phyloP scores from a whole-genome alignment of 208 protist species.

The Leishmania martiniquensis region DNA sequence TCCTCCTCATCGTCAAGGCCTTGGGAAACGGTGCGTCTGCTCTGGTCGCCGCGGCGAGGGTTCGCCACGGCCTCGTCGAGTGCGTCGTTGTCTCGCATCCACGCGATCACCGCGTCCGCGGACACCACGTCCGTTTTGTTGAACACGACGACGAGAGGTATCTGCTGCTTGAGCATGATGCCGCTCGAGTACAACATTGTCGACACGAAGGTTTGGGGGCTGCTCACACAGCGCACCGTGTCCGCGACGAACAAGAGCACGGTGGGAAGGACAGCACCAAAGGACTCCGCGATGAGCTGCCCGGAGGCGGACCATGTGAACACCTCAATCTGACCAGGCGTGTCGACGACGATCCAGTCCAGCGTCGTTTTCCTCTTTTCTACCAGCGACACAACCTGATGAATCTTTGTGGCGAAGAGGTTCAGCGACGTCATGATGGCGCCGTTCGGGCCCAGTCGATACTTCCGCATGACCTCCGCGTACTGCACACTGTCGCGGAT shows the following conservation, averaged over 20 bases:
- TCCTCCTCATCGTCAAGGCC: neutral
- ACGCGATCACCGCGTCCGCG: conserved; percentile 82
- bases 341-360: conserved; percentile 98
- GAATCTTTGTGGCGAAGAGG: conserved; percentile 98
- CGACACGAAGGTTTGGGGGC: conserved; percentile 98
- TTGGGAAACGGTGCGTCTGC: neutral
- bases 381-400: conserved; percentile 96
- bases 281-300: conserved; percentile 96
- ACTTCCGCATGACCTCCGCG: conserved; percentile 98
- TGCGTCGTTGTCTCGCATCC: conserved; percentile 96
- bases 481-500: conserved; percentile 99
- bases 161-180: conserved; percentile 98
- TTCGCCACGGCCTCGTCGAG: conserved; percentile 81
- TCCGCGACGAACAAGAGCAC: conserved; percentile 98
- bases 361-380: conserved; percentile 72
- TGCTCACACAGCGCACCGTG: conserved; percentile 91
- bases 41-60: neutral
- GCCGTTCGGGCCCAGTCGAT: conserved; percentile 98
- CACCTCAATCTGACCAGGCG: conserved; percentile 99
- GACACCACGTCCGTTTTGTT: conserved; percentile 97
- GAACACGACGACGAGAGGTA: conserved; percentile 98
- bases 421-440: conserved; percentile 99
- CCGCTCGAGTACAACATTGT: conserved; percentile 99
- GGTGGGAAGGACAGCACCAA: conserved; percentile 96
- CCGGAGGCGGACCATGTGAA: conserved; percentile 99